Conservation (phyloP, 371 early-diverging fungal genomes). For the Synchytrium microbalum region DNA sequence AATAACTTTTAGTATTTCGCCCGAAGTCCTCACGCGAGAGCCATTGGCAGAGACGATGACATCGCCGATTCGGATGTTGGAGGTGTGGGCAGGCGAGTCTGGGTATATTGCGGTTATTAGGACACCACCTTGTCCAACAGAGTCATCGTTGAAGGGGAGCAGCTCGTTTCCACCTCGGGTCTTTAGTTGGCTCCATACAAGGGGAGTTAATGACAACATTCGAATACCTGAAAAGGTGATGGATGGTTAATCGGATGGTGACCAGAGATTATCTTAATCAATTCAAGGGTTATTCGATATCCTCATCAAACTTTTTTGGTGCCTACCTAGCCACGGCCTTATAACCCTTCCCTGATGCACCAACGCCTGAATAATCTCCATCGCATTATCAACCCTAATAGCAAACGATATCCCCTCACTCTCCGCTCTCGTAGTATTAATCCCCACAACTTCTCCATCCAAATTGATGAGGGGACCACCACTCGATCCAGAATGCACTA, state of each 20-base stretch:
- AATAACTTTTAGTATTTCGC: slow-evolving; percentile 26
- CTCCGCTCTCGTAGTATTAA: slow-evolving; percentile 38
- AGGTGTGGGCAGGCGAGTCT: slow-evolving; percentile 27
- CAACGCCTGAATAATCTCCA: slow-evolving; percentile 32
- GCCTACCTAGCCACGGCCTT: slow-evolving; percentile 32
- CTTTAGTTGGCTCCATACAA: slow-evolving; percentile 30
- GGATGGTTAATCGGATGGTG: background rate
- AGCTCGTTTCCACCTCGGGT: slow-evolving; percentile 9
- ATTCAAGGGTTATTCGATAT: background rate
- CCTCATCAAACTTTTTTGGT: background rate
- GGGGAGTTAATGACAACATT: slow-evolving; percentile 31
- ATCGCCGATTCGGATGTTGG: slow-evolving; percentile 27
- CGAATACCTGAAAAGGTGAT: slow-evolving; percentile 17
- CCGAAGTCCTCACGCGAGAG: slow-evolving; percentile 17
- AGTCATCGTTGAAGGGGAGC: slow-evolving; percentile 14
- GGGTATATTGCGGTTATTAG: slow-evolving; percentile 17
- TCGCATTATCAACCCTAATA: slow-evolving; percentile 31
- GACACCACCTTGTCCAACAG: slow-evolving; percentile 10
- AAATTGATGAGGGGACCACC: slow-evolving; percentile 38
- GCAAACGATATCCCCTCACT: slow-evolving; percentile 42
- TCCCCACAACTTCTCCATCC: slow-evolving; percentile 37
- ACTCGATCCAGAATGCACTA: slow-evolving; percentile 34
- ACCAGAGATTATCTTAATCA: background rate
- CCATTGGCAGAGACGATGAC: slow-evolving; percentile 29
- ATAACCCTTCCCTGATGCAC: slow-evolving; percentile 24